Evolutionary conservation across 306 rosid genomes (phyloP).

Genomic region (Pueraria montana): DNA sequence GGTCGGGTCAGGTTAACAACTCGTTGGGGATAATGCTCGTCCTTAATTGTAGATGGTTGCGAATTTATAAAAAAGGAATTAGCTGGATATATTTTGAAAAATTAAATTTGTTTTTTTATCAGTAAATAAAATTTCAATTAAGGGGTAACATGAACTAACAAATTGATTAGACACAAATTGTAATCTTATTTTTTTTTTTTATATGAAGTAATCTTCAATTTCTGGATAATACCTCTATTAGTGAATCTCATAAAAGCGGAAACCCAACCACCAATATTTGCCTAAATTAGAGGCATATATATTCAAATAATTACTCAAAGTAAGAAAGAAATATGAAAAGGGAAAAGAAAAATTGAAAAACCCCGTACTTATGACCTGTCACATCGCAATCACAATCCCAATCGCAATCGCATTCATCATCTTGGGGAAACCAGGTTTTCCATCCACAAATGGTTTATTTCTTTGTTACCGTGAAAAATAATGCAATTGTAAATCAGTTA

Average conservation of each 20-base stretch:
- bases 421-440: neutral
- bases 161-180: neutral
- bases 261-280: neutral
- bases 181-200: no score
- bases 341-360: neutral
- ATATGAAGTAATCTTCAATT: no score
- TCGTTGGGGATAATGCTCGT: no score
- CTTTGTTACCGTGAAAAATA: neutral
- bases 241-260: no score
- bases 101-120: no score
- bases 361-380: neutral
- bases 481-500: neutral
- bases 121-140: no score
- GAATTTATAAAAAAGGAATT: no score
- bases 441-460: neutral
- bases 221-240: neutral
- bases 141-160: no score
- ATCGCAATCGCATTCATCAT: slow-evolving; percentile 13
- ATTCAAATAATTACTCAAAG: neutral
- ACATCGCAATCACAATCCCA: slow-evolving; percentile 11
- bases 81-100: no score
- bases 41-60: no score
- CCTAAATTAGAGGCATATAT: neutral
- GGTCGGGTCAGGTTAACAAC: no score
- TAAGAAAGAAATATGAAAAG: neutral